phyloP scores from a whole-genome alignment of 768 basidiomycete species.

The Suillus alpinus region DNA sequence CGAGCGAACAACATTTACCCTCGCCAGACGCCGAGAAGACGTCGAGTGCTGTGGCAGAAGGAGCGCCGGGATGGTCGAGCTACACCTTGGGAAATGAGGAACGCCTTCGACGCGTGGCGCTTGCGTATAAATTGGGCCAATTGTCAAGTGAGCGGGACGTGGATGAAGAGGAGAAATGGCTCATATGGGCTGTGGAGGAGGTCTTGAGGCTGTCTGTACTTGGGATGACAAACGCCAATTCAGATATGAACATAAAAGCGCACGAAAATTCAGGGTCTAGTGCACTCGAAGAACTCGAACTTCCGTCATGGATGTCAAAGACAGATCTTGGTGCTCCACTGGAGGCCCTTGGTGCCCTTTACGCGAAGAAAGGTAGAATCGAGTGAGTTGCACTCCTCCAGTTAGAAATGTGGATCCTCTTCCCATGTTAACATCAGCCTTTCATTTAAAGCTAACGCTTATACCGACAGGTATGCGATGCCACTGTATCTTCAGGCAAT shows the following conservation, averaged over 20 bases:
- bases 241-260: not conserved
- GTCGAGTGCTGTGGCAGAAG: not conserved
- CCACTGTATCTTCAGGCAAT: constrained; percentile 66
- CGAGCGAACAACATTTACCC: constrained; percentile 2
- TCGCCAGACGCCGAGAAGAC: not conserved
- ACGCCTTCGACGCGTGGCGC: constrained; percentile 41
- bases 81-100: constrained; percentile 34
- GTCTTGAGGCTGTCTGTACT: constrained; percentile 29
- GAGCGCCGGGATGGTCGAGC: constrained; percentile 13
- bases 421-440: not conserved
- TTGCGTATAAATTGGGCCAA: constrained; percentile 46
- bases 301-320: constrained; percentile 59
- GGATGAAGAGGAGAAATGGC: constrained; percentile 44
- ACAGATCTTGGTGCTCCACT: constrained; percentile 66
- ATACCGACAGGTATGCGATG: constrained; percentile 50
- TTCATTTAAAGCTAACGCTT: not conserved
- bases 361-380: constrained; percentile 51
- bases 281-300: constrained; percentile 47
- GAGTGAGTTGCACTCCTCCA: constrained; percentile 26
- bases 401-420: not conserved
- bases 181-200: constrained; percentile 43
- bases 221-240: constrained; percentile 4
- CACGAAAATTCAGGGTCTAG: constrained; percentile 12
- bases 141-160: constrained; percentile 33
- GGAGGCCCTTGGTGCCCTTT: constrained; percentile 63